Percentiles rank a stretch among this genome's conserved stretches.
Evolutionary conservation across 352 stramenopile species (phyloP).

Genomic region (Hyaloperonospora arabidopsidis): DNA sequence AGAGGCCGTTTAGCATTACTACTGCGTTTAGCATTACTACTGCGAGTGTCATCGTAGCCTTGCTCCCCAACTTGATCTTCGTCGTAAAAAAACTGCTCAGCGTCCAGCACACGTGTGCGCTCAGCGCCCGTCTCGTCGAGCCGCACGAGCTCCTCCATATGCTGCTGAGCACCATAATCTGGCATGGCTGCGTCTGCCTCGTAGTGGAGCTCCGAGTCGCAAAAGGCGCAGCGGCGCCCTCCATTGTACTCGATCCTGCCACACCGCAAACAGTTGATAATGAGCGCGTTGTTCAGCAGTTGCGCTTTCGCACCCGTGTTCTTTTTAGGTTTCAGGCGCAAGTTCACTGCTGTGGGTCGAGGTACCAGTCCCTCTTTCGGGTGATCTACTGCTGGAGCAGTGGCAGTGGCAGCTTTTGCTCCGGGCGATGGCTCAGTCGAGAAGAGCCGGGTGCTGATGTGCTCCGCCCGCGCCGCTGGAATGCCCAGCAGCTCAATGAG

Average conservation of each 20-base stretch:
- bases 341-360: constrained; percentile 33
- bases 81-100: constrained; percentile 31
- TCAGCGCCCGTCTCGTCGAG: constrained; percentile 45
- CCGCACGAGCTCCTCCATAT: constrained; percentile 51
- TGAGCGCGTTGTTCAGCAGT: constrained; percentile 42
- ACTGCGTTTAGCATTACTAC: constrained; percentile 8
- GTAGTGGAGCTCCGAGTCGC: constrained; percentile 49
- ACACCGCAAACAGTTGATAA: constrained; percentile 70
- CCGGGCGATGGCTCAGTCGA: constrained; percentile 4
- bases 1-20: constrained; percentile 21
- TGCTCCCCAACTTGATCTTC: constrained; percentile 22
- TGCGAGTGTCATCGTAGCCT: constrained; percentile 1
- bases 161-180: constrained; percentile 30
- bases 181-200: constrained; percentile 28
- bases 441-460: constrained; percentile 47
- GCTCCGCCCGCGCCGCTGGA: constrained; percentile 31
- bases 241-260: constrained; percentile 61
- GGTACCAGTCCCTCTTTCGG: constrained; percentile 36
- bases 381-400: neutral
- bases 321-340: constrained; percentile 43
- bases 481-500: constrained; percentile 65
- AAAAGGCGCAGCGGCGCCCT: constrained; percentile 46
- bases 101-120: constrained; percentile 45
- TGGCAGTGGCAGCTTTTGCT: neutral
- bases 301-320: neutral